Evolutionary conservation across 2,329 filamentous ascomycete genomes (phyloP).

Genomic region (Fusarium chaquense): DNA sequence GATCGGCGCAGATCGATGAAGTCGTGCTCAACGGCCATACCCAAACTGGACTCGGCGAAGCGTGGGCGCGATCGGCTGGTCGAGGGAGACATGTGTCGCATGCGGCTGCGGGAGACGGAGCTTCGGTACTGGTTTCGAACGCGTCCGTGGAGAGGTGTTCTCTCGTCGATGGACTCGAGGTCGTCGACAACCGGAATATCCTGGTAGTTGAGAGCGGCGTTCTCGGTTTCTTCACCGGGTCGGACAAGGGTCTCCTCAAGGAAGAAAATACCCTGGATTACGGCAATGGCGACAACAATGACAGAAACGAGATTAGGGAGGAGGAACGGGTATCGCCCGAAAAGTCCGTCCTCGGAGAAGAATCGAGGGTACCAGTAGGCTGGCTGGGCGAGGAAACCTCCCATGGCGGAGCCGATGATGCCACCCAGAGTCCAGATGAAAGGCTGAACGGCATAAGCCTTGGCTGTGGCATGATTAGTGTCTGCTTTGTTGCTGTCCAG

Average conservation of each 20-base stretch:
- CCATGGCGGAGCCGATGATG: conserved; percentile 87
- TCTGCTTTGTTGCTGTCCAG: accelerated
- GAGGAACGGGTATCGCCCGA: conserved; percentile 74
- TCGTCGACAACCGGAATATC: conserved; percentile 40
- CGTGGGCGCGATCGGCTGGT: conserved; percentile 35
- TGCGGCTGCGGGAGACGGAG: conserved; percentile 21
- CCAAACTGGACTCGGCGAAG: conserved; percentile 41
- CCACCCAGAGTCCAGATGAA: conserved; percentile 90
- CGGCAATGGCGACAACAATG: conserved; percentile 71
- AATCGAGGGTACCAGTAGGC: conserved; percentile 78
- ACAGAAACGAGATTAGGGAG: conserved; percentile 65
- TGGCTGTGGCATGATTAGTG: conserved; percentile 26
- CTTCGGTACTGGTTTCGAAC: conserved; percentile 36
- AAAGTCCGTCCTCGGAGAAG: conserved; percentile 56
- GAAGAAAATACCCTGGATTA: conserved; percentile 73
- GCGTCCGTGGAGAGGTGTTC: conserved; percentile 24
- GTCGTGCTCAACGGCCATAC: conserved; percentile 39
- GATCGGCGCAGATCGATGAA: conserved; percentile 47
- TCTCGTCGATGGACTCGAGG: conserved; percentile 37
- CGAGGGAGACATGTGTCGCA: conserved; percentile 33
- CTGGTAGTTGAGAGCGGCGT: conserved; percentile 31
- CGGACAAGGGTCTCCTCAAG: conserved; percentile 60
- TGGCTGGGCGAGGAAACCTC: conserved; percentile 76
- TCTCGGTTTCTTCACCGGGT: background rate
- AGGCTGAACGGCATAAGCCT: conserved; percentile 88